Evolutionary conservation across 2,329 filamentous ascomycete genomes (phyloP).

Genomic region (Cucurbitaria berberidis): DNA sequence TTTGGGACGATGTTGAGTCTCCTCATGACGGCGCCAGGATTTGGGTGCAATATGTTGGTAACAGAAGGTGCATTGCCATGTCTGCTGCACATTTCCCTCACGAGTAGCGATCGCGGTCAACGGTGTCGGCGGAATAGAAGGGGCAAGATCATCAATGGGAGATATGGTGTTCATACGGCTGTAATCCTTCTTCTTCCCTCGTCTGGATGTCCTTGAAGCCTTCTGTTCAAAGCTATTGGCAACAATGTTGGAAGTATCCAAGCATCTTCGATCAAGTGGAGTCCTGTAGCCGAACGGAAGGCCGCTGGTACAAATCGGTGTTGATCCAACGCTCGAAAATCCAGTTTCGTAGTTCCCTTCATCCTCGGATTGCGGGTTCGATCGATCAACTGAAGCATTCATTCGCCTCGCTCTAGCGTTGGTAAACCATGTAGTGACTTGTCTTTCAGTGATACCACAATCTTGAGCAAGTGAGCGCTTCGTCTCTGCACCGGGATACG

Average conservation of each 20-base stretch:
- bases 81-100: slow-evolving; percentile 19
- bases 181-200: slow-evolving; percentile 49
- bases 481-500: slow-evolving; percentile 39
- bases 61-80: slow-evolving; percentile 48
- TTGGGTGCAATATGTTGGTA: slow-evolving; percentile 35
- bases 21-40: slow-evolving; percentile 47
- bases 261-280: neutral
- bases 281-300: slow-evolving; percentile 11
- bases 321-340: slow-evolving; percentile 17
- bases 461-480: slow-evolving; percentile 38
- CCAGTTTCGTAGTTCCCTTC: slow-evolving; percentile 23
- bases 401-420: slow-evolving; percentile 42
- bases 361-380: slow-evolving; percentile 23
- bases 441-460: slow-evolving; percentile 44
- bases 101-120: neutral
- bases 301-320: slow-evolving; percentile 7
- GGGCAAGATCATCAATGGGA: slow-evolving; percentile 15
- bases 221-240: neutral
- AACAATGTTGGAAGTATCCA: slow-evolving; percentile 13
- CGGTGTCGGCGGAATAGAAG: slow-evolving; percentile 11
- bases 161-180: slow-evolving; percentile 22
- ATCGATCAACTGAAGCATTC: slow-evolving; percentile 13
- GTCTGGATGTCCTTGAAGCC: slow-evolving; percentile 20
- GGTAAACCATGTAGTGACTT: slow-evolving; percentile 46
- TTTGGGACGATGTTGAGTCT: slow-evolving; percentile 45